Evolutionary conservation across 1,284 basidiomycete genomes (phyloP).

Genomic region (Meira nashicola): DNA sequence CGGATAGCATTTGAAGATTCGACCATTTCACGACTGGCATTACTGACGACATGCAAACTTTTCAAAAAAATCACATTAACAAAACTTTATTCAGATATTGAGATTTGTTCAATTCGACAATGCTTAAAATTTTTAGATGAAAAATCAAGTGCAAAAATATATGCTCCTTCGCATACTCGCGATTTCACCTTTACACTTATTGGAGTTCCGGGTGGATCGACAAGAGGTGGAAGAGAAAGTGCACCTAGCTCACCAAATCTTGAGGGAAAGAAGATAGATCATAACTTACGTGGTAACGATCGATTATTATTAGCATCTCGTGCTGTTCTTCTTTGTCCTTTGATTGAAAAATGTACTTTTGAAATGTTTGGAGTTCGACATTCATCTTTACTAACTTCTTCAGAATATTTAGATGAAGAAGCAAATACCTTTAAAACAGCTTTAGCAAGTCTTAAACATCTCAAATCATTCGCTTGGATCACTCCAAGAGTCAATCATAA

Average conservation of each 20-base stretch:
- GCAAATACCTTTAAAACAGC: constrained; percentile 1
- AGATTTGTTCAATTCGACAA: no score
- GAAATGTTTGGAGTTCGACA: constrained; percentile 5
- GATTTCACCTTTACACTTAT: neutral
- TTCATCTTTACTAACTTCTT: neutral
- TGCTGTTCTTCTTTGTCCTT: constrained; percentile 4
- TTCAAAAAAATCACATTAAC: no score
- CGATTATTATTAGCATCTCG: constrained; percentile 2
- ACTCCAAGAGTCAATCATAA: neutral
- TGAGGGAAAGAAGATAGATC: neutral
- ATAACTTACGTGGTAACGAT: neutral
- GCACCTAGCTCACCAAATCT: neutral
- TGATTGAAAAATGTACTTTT: neutral
- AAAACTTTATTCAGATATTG: no score
- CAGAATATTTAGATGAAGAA: neutral
- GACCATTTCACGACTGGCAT: no score
- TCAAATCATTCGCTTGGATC: constrained; percentile 6
- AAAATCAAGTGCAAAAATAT: neutral
- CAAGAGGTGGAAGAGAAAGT: neutral
- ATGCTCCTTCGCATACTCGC: neutral
- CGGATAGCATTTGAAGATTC: no score
- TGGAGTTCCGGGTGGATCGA: constrained; percentile 4
- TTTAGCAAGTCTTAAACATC: neutral
- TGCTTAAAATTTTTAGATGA: neutral
- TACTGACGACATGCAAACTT: no score